Conservation (phyloP, 139 green algal species). For the Mychonastes homosphaera region DNA sequence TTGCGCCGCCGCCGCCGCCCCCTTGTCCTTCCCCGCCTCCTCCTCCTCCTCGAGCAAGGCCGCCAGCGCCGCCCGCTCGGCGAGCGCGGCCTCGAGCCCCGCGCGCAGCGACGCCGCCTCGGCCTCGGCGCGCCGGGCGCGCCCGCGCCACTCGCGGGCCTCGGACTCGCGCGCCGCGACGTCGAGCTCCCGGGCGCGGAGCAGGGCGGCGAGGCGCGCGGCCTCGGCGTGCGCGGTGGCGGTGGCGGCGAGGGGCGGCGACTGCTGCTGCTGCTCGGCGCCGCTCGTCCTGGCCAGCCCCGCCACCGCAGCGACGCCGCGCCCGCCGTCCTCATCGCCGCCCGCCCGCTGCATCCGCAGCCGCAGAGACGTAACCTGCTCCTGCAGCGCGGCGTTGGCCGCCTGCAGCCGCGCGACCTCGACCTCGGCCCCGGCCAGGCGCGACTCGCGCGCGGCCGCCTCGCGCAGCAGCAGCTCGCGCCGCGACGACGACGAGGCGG, state of each 20-base stretch:
- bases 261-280: background rate
- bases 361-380: conserved; percentile 7
- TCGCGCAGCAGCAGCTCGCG: conserved; percentile 14
- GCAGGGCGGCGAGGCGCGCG: background rate
- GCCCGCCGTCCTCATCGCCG: background rate
- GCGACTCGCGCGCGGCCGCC: conserved; percentile 11
- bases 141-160: background rate
- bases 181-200: background rate
- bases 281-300: background rate
- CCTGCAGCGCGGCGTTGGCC: conserved; percentile 14
- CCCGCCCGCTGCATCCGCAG: background rate
- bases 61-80: too few species aligned
- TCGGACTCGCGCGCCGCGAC: background rate
- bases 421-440: conserved; percentile 26
- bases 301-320: background rate
- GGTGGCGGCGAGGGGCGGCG: background rate
- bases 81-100: background rate
- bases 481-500: background rate
- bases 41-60: too few species aligned
- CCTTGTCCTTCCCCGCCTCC: too few species aligned
- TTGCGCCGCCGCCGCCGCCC: too few species aligned
- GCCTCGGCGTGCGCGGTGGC: conserved; percentile 1
- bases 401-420: conserved; percentile 10
- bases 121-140: background rate
- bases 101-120: background rate